phyloP scores from a whole-genome alignment of 2,329 filamentous ascomycete species.

The Rhinocladiella similis region DNA sequence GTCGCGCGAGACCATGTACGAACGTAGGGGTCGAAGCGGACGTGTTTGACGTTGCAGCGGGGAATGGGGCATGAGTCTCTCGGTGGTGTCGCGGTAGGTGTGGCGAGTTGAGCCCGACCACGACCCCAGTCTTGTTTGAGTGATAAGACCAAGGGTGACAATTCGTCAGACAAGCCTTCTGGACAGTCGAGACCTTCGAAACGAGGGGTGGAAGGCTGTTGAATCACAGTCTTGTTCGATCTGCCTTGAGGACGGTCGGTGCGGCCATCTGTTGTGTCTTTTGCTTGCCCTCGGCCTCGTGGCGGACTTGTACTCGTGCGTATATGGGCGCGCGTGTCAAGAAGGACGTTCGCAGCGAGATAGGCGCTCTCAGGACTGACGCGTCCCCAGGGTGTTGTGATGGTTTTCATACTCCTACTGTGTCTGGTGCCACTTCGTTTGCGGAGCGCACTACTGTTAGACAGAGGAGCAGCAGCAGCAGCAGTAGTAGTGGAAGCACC shows the following conservation, averaged over 20 bases:
- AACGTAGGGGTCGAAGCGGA: no score
- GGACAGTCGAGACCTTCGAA: no score
- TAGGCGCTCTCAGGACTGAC: constrained; percentile 2
- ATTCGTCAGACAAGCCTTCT: no score
- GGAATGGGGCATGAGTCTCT: no score
- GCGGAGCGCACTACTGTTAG: neutral
- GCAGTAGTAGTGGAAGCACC: neutral
- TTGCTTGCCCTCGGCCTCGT: neutral
- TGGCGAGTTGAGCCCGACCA: neutral
- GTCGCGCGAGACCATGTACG: no score
- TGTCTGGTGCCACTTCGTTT: neutral
- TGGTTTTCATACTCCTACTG: neutral
- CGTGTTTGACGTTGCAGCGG: no score
- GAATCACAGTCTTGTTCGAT: neutral
- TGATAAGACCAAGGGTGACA: no score
- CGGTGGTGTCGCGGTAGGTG: no score
- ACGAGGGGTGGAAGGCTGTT: no score
- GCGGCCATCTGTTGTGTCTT: neutral
- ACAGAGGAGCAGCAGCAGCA: no score
- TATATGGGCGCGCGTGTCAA: neutral
- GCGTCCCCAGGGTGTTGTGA: constrained; percentile 14
- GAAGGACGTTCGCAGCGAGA: constrained; percentile 11
- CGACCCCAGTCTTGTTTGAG: no score
- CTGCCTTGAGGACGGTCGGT: neutral
- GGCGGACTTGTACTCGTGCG: no score